Evolutionary conservation across 805 yeast species (phyloP).

Genomic region (Priceomyces haplophilus): DNA sequence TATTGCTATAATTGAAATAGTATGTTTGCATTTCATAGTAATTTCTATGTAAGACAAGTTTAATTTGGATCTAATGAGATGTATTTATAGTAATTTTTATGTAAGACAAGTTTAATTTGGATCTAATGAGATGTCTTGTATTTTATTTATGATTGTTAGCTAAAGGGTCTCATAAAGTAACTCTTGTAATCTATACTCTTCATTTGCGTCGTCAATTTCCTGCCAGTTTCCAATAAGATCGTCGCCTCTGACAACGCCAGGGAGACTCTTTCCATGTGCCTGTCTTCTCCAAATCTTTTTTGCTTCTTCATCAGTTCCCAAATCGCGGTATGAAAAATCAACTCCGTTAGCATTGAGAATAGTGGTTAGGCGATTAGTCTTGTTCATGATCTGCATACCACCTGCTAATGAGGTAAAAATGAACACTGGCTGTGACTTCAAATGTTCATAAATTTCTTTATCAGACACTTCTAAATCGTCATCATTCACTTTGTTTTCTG

Average conservation of each 20-base stretch:
- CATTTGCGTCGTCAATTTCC: constrained; percentile 84
- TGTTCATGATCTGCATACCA: constrained; percentile 71
- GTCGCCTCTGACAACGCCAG: constrained; percentile 82
- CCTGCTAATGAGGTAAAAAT: constrained; percentile 85
- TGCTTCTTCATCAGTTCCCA: constrained; percentile 86
- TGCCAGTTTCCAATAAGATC: constrained; percentile 83
- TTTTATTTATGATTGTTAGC: not conserved
- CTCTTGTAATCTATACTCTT: constrained; percentile 63
- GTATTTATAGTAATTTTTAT: too few relatives aligned
- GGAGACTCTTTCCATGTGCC: constrained; percentile 68
- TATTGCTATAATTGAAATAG: too few relatives aligned
- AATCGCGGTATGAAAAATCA: constrained; percentile 64
- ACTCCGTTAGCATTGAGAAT: constrained; percentile 74
- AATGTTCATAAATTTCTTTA: constrained; percentile 41
- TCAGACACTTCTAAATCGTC: constrained; percentile 36
- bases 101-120: too few relatives aligned
- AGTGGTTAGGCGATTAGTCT: constrained; percentile 73
- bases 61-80: not conserved
- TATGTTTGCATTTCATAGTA: not conserved
- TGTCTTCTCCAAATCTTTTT: constrained; percentile 79
- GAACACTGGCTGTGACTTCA: constrained; percentile 59
- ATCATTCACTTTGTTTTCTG: constrained; percentile 10
- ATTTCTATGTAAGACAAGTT: not conserved
- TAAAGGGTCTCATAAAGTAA: constrained; percentile 62
- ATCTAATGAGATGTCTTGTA: too few relatives aligned